Base-by-base conservation (phyloP, 495 filamentous ascomycete genomes). In the Jackrogersella minutella region DNA sequence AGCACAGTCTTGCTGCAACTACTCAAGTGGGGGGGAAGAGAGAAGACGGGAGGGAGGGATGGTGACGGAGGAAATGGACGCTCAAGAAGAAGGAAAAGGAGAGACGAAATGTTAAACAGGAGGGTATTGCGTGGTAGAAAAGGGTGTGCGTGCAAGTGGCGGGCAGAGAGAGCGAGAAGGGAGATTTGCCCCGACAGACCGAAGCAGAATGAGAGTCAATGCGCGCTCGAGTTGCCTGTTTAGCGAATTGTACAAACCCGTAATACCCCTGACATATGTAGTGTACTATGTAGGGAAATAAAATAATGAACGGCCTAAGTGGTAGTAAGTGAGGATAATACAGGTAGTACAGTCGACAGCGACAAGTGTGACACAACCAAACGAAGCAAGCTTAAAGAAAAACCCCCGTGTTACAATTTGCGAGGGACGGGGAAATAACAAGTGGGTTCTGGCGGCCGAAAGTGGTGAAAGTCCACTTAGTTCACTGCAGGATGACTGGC, bases 1-100 rank as follows among this genome's bases (percentile, higher is more conserved):
- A 64, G 58, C 68, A 72, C 72, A 74, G 72, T 64, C 72, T 74
- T 49, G 66, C 72, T 74, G 67, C 59, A 71, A 62, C 72, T 71
- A 31, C 64, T 58, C 39, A 46, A 60, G 50, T 64, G 63, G 47
- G 66, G 62, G 49, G 53, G 28, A 43, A 28, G 33, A 34, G 51
- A 49, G 39, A 43, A 33, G 16, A 54, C 47, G 58, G 62, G 66
- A 36, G 58, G 52, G 61, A 63, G 62, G 44, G 58, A 61, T 55
- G 58, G 44, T 63, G 58, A 44, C 61, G 59, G 47, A 62, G 54
- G 47, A 58, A 34, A 58, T 26, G 61, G 44, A n/a, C 52, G 61
- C 61, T 69, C 66, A 62, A 61, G 49, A 55, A 65, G 58, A 61
- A 39, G 44, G 53, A 69, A 71, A 66, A 69, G 66, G 58, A 75